Percentiles rank a stretch among this genome's conserved stretches.
These are phyloP conservation scores for Mangifera indica DNA, from an alignment of 345 rosid genomes.

Conservation along the genomic window DNA sequence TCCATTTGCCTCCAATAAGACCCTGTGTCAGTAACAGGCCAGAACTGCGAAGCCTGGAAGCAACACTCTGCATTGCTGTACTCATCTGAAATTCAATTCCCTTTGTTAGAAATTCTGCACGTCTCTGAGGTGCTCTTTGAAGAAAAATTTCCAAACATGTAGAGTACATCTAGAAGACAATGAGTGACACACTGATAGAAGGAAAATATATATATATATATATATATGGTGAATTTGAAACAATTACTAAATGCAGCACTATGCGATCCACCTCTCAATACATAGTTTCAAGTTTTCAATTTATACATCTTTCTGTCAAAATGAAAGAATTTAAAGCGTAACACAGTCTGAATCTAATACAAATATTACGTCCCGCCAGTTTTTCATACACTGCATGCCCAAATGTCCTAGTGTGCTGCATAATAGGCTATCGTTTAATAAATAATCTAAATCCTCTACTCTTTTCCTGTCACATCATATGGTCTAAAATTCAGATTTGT, in stretches of 20 bases:
- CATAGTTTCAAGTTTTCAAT: not conserved
- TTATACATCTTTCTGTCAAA: not conserved
- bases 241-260: too few relatives aligned
- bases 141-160: not conserved
- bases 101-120: not conserved
- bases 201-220: not conserved
- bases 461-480: not conserved
- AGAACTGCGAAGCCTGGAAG: conserved; percentile 41
- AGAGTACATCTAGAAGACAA: not conserved
- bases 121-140: not conserved
- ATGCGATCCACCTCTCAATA: not conserved
- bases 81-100: conserved; percentile 52
- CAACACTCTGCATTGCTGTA: conserved; percentile 45
- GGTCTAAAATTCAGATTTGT: not conserved
- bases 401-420: not conserved
- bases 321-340: not conserved
- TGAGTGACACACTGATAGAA: not conserved
- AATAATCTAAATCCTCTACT: not conserved
- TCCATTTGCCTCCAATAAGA: conserved; percentile 87
- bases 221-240: not conserved
- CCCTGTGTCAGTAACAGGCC: conserved; percentile 69
- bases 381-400: not conserved
- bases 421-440: not conserved
- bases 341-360: not conserved
- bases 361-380: not conserved